A percentile compares a stretch with the other conserved stretches of the same genome.
phyloP scores from a whole-genome alignment of 2,329 filamentous ascomycete genomes.

The Cyphellophora europaea region DNA sequence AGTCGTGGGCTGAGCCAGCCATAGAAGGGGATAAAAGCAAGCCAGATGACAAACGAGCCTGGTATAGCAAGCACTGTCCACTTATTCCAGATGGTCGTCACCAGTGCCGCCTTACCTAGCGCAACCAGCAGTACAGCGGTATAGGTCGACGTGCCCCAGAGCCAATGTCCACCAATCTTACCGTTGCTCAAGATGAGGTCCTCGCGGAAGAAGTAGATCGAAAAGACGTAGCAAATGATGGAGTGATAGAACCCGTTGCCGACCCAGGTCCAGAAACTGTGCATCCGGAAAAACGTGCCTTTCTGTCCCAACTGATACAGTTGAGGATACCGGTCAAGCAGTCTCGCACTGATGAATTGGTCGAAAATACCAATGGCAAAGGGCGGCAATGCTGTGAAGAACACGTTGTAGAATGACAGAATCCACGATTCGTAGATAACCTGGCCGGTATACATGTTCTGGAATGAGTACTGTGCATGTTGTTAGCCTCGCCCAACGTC shows the following conservation, averaged over 20 bases:
- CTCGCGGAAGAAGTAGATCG: constrained; percentile 68
- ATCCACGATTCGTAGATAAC: constrained; percentile 99
- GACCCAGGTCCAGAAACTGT: constrained; percentile 89
- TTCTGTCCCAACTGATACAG: constrained; percentile 88
- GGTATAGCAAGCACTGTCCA: constrained; percentile 94
- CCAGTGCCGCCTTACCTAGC: constrained; percentile 84
- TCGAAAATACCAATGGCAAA: constrained; percentile 94
- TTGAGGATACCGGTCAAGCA: constrained; percentile 92
- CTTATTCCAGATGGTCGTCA: constrained; percentile 98
- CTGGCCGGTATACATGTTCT: constrained; percentile 95
- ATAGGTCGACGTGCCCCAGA: constrained; percentile 94
- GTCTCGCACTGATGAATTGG: constrained; percentile 88
- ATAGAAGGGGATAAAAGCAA: constrained; percentile 81
- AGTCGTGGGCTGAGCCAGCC: constrained; percentile 76
- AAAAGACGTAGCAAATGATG: constrained; percentile 79
- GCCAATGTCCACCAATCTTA: constrained; percentile 83
- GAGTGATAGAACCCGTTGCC: constrained; percentile 94
- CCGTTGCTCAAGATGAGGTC: constrained; percentile 75
- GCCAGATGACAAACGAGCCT: constrained; percentile 85
- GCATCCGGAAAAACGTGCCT: constrained; percentile 85
- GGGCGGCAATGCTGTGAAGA: constrained; percentile 90
- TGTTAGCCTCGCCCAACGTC: constrained; percentile 7
- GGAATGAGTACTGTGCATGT: constrained; percentile 69
- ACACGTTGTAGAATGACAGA: constrained; percentile 97
- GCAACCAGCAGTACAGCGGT: constrained; percentile 89